Evolutionary conservation across 78 protist species (phyloP), one percentile per base, ranked within the genome.

Genomic region (Pigoraptor vietnamica): DNA sequence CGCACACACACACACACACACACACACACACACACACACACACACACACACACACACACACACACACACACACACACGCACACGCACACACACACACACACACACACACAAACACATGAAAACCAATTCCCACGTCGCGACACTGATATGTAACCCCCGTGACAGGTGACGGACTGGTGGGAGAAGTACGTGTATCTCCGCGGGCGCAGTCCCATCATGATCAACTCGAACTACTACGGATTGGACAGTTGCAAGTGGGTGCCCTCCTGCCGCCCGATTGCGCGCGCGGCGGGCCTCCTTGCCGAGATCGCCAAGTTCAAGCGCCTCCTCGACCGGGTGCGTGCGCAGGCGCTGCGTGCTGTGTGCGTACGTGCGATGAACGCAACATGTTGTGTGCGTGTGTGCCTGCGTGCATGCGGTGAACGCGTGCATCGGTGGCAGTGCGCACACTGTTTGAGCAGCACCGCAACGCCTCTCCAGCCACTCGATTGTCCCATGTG

Each of bases 211-310:
- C 37, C 94, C 32, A 86, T 95, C 92, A 81, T 93, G 93, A 89
- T 95, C 92, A 95, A 95, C 95, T 37, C 87, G 90, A 95, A 95
- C 93, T 95, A 90, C 95, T 95, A 95, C 81, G 89, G 90, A 86
- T 35, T 81, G 35, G 95, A 89, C 86, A 0, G 10, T 0, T 0
- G 10, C 36, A 24, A 23, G 2, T 29, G 35, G 55, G 0, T 0
- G 14, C 95, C 94, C 29, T 92, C 94, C 37, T 0, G 0, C 25
- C 23, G 14, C 23, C 96, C 88, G 67, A 89, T 37, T 19, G 87
- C 94, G 19, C 93, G 96, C 33, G 94, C 96, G 9, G 96, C 94
- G 0, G 0, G 1, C 21, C 36, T 91, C 25, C 0, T 88, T 23
- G 25, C 33, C 88, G 25, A 36, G 33, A 24, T 39, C 21, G 21